A percentile compares a stretch with the other conserved stretches of the same genome.
Evolutionary conservation across 345 rosid species (phyloP).

Genomic region (Brassica incana): DNA sequence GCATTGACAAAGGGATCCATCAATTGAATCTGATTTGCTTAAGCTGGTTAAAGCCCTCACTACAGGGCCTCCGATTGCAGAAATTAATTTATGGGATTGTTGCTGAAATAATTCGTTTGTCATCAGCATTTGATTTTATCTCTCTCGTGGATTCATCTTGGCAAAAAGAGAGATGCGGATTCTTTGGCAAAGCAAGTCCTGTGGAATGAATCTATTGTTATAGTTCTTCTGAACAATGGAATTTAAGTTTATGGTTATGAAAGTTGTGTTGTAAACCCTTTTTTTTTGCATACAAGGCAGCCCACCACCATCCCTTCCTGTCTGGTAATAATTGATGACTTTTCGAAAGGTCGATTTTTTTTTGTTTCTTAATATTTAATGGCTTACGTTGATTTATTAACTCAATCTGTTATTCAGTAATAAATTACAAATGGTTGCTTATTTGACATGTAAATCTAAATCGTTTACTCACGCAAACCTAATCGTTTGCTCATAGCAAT

Average conservation of each 20-base stretch:
- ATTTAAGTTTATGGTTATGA: neutral
- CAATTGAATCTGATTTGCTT: neutral
- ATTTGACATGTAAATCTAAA: neutral
- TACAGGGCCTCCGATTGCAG: neutral
- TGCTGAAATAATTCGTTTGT: neutral
- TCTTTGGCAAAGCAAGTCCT: neutral
- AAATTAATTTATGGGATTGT: neutral
- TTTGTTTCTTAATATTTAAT: slow-evolving; percentile 11
- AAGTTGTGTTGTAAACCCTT: neutral
- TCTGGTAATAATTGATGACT: slow-evolving; percentile 23
- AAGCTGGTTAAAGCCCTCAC: neutral
- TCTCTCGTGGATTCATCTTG: neutral
- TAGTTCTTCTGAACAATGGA: too few relatives aligned
- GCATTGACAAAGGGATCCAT: neutral
- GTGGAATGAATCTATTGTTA: too few relatives aligned
- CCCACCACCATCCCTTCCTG: slow-evolving; percentile 26
- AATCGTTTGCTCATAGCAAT: neutral
- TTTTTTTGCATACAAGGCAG: slow-evolving; percentile 21
- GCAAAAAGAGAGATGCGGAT: neutral
- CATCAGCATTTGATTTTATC: neutral
- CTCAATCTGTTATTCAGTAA: neutral
- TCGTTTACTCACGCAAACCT: neutral
- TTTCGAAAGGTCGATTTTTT: slow-evolving; percentile 32
- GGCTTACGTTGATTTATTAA: neutral
- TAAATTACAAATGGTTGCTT: neutral